Evolutionary conservation across 306 rosid genomes (phyloP).

Genomic region (Dryas octopetala): DNA sequence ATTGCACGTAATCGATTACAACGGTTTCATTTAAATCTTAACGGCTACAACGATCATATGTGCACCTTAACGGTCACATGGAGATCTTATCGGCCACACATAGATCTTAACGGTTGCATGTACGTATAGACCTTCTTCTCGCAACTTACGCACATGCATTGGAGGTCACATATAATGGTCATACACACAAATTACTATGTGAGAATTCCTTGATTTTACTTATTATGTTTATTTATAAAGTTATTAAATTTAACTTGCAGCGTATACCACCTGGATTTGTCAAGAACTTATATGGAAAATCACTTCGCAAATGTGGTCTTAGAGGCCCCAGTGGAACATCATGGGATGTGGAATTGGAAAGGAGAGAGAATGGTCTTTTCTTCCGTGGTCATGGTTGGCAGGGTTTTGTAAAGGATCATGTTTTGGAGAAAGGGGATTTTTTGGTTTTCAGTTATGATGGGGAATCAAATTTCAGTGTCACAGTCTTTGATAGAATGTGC

Average conservation of each 20-base stretch:
- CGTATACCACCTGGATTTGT: background rate
- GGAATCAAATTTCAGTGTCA: background rate
- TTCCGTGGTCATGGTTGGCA: constrained; percentile 1
- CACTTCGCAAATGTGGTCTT: background rate
- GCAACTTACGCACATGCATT: no score
- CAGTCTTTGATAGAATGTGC: background rate
- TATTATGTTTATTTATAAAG: no score
- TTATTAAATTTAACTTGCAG: background rate
- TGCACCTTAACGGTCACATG: no score
- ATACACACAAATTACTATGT: no score
- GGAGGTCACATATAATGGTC: no score
- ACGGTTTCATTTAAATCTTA: no score
- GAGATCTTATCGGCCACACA: no score
- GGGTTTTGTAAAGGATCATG: background rate
- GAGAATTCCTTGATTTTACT: no score
- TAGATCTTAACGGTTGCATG: no score
- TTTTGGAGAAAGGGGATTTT: background rate
- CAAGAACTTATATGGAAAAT: background rate
- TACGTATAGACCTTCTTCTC: no score
- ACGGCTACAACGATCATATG: no score
- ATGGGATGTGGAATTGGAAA: constrained; percentile 8
- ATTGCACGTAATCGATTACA: no score
- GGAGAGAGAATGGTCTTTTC: background rate
- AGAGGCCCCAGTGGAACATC: background rate
- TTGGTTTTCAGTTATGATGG: background rate